phyloP scores from a whole-genome alignment of 2,329 filamentous ascomycete species.

The Chlorencoelia australis region DNA sequence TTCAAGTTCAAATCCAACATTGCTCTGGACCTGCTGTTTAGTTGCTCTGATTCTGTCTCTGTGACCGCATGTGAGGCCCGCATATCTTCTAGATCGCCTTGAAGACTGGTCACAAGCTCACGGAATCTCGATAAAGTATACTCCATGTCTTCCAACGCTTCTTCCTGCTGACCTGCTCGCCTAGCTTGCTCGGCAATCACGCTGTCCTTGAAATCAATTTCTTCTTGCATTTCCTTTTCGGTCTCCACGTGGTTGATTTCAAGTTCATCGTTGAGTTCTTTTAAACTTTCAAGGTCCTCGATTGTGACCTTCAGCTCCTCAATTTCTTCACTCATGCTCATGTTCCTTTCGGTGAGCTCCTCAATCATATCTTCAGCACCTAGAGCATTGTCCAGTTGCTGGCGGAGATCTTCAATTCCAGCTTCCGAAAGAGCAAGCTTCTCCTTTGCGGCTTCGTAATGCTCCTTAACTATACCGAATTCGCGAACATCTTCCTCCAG shows the following conservation, averaged over 20 bases:
- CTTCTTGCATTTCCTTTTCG: slow-evolving; percentile 88
- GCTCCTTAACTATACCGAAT: slow-evolving; percentile 53
- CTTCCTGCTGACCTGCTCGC: slow-evolving; percentile 65
- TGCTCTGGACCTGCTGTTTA: slow-evolving; percentile 77
- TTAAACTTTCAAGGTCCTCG: slow-evolving; percentile 78
- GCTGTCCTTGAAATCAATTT: slow-evolving; percentile 79
- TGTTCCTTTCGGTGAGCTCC: slow-evolving; percentile 78
- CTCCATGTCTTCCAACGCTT: slow-evolving; percentile 75
- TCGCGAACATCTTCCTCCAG: slow-evolving; percentile 67
- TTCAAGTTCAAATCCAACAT: slow-evolving; percentile 98
- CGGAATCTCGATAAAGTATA: slow-evolving; percentile 84
- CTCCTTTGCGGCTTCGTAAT: slow-evolving; percentile 61
- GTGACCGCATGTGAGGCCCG: slow-evolving; percentile 85
- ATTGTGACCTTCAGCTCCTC: slow-evolving; percentile 74
- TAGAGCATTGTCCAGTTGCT: slow-evolving; percentile 82
- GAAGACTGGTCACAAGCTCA: slow-evolving; percentile 75
- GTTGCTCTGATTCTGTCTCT: slow-evolving; percentile 83
- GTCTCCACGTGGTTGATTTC: slow-evolving; percentile 88
- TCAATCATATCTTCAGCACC: slow-evolving; percentile 92
- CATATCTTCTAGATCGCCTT: slow-evolving; percentile 84
- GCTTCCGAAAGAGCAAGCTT: slow-evolving; percentile 64
- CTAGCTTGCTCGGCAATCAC: slow-evolving; percentile 75
- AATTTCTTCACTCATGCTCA: slow-evolving; percentile 71
- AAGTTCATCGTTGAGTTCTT: slow-evolving; percentile 89
- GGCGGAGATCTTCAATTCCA: slow-evolving; percentile 73